These are phyloP conservation scores for Pseudonitzschia pungens DNA, from an alignment of 108 stramenopile species.

Conservation along the genomic window DNA sequence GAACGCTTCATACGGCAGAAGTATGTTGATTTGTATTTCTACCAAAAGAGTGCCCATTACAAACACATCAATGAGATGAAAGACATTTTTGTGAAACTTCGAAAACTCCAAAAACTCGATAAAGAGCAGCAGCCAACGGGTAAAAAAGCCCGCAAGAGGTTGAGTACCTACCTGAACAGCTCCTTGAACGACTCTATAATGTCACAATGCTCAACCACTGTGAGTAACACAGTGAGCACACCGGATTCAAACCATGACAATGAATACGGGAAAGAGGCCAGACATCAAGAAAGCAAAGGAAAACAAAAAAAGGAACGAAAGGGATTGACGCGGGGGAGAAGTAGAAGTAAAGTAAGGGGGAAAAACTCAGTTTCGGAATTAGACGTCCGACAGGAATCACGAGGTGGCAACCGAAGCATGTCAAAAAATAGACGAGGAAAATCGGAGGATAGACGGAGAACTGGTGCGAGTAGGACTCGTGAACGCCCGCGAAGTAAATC, in stretches of 20 bases:
- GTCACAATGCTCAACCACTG: not conserved
- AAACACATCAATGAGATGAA: constrained; percentile 8
- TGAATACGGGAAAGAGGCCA: not conserved
- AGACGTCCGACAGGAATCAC: not conserved
- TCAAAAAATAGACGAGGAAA: not conserved
- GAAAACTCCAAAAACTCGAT: not conserved
- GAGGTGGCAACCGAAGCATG: not conserved
- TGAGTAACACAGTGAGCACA: constrained; percentile 8
- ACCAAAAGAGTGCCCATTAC: constrained; percentile 18
- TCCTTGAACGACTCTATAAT: not conserved
- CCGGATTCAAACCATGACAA: not conserved
- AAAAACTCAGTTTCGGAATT: not conserved
- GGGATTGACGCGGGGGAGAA: not conserved
- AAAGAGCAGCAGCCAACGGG: not conserved
- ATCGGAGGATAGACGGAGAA: not conserved
- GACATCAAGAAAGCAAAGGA: not conserved
- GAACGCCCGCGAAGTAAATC: not conserved
- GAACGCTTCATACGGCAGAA: constrained; percentile 29
- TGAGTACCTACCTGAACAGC: not conserved
- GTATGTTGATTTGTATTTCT: constrained; percentile 27
- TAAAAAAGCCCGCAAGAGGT: constrained; percentile 4
- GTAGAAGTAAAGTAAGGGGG: not conserved
- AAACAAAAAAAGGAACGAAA: not conserved
- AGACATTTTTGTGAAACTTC: not conserved
- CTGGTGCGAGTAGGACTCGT: not conserved